Percentiles rank a stretch among this genome's conserved stretches.
Conservation (phyloP, 2,329 filamentous ascomycete genomes). For the Ustulina deusta region DNA sequence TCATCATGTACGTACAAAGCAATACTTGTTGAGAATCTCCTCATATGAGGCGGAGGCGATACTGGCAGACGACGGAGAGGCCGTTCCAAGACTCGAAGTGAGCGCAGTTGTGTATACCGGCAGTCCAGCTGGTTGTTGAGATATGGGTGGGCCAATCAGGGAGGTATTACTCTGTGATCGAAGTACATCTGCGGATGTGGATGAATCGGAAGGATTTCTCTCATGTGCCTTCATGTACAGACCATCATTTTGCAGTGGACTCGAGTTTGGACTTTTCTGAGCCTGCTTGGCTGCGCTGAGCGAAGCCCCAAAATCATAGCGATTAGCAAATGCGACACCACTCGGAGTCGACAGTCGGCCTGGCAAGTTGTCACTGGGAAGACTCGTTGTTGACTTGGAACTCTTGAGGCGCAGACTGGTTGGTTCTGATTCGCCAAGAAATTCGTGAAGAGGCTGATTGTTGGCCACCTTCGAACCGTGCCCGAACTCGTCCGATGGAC, state of each 20-base stretch:
- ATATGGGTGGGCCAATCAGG: constrained; percentile 20
- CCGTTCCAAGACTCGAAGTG: constrained; percentile 55
- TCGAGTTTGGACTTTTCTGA: constrained; percentile 69
- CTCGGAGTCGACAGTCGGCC: constrained; percentile 66
- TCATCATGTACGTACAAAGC: constrained; percentile 87
- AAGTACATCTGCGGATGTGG: constrained; percentile 36
- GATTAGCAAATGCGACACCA: constrained; percentile 85
- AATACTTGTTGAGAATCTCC: constrained; percentile 98
- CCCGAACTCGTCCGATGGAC: constrained; percentile 77
- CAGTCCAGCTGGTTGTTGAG: constrained; percentile 31
- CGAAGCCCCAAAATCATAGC: constrained; percentile 97
- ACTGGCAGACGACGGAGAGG: constrained; percentile 62
- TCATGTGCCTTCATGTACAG: constrained; percentile 67
- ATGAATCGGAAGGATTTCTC: constrained; percentile 50
- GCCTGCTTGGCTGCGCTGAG: constrained; percentile 83
- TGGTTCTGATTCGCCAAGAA: constrained; percentile 72
- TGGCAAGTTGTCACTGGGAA: constrained; percentile 72
- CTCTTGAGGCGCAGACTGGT: constrained; percentile 76
- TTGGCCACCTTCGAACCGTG: constrained; percentile 66
- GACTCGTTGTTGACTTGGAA: constrained; percentile 70
- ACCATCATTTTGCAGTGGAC: constrained; percentile 61
- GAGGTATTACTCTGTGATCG: constrained; percentile 19
- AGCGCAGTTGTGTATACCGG: constrained; percentile 26
- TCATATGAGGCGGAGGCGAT: constrained; percentile 92
- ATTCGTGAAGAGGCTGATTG: constrained; percentile 70